Base-by-base conservation (phyloP, 768 basidiomycete species). In the Mycena galopus region DNA sequence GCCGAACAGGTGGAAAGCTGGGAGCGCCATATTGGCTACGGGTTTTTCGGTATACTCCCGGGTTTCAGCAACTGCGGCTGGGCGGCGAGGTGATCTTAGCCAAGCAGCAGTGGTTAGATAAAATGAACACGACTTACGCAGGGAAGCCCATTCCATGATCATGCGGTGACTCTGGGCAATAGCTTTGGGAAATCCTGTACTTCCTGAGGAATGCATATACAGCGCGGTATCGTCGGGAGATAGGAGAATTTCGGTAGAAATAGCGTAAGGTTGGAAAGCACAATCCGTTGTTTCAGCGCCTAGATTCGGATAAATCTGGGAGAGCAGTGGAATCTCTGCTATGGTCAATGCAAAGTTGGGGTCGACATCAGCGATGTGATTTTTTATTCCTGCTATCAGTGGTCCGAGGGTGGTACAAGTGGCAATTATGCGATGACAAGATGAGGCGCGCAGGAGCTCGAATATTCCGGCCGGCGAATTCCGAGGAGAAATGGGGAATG, bases 191-290 rank as follows among this genome's bases (percentile, higher is more conserved):
- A 82, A 80, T 1, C 84, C 83, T 0, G 84, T 84, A 57, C 85
- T 84, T 17, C 84, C 84, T 0, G 86, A 85, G 0, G 85, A 86
- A 62, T 85, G 83, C 4, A 84, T 64, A 64, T 80, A 81, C 35
- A 77, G 65, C 23, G 76, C 39, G 8, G 79, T 47, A 14, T 74
- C 78, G 17, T 82, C 71, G 3, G 62, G 42, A 7, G 39, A 37
- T 37, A 1, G 64, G 42, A 14, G 23, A 19, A 0, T 75, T 62
- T 11, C 65, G 71, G 4, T 9, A n/a, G 70, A 16, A 4, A 25
- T 0, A 14, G 32, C 1, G 29, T 67, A 67, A 0, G 66, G 33
- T 5, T 59, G 3, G 39, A 67, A 67, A 19, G 19, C 5, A 21
- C 19, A n/a, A 27, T 51, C 9, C 11, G 50, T 9, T 3, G 5